phyloP scores from a whole-genome alignment of 177 flowering plant species.

The Telopea speciosissima region DNA sequence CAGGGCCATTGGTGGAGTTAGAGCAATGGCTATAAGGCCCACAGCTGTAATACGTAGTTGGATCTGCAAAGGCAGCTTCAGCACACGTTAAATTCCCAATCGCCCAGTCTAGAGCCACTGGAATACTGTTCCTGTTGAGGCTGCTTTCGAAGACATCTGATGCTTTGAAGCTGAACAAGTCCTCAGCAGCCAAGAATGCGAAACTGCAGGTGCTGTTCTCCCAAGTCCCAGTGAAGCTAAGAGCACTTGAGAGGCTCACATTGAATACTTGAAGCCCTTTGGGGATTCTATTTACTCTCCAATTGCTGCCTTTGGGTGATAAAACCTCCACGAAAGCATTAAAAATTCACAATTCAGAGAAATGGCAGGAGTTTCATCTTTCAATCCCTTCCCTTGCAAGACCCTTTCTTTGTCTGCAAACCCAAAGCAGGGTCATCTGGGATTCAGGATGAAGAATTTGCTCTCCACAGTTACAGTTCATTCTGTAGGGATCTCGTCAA shows the following conservation, averaged over 20 bases:
- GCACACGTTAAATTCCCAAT: constrained; percentile 15
- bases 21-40: constrained; percentile 11
- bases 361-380: constrained; percentile 39
- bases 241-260: too few relatives aligned
- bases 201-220: background rate
- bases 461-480: constrained; percentile 8
- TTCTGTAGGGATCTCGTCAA: constrained; percentile 5
- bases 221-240: background rate
- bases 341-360: too few relatives aligned
- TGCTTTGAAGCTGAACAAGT: background rate
- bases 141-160: background rate
- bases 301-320: too few relatives aligned
- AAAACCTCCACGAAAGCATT: too few relatives aligned
- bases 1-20: constrained; percentile 12
- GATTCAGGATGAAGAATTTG: constrained; percentile 10
- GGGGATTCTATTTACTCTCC: background rate
- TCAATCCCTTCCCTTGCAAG: constrained; percentile 29
- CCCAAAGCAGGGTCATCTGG: background rate
- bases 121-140: background rate
- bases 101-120: constrained; percentile 22
- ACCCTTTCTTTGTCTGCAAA: constrained; percentile 14
- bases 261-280: background rate
- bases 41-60: constrained; percentile 17
- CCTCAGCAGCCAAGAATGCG: background rate
- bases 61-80: constrained; percentile 1